Conservation (phyloP, 2,329 filamentous ascomycete species). For the Zopfia rhizophila region DNA sequence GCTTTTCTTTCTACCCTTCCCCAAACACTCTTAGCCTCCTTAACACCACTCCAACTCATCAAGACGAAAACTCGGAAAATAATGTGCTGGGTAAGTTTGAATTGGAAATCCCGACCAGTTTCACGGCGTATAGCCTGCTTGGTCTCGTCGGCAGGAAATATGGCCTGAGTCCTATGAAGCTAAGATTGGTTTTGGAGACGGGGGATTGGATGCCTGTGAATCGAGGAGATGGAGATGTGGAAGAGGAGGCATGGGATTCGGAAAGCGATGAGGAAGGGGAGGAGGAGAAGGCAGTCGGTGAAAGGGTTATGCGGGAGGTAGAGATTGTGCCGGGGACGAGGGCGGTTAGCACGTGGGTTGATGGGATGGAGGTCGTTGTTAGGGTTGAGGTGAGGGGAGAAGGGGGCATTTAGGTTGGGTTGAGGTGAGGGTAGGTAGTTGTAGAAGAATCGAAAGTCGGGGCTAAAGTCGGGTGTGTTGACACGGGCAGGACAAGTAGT, state of each 20-base stretch:
- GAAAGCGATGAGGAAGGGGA: constrained; percentile 53
- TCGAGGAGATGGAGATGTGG: constrained; percentile 67
- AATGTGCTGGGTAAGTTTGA: constrained; percentile 24
- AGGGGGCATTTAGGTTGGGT: too few species aligned
- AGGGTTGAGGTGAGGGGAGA: constrained; percentile 69
- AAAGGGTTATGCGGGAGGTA: constrained; percentile 81
- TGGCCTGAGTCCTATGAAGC: constrained; percentile 67
- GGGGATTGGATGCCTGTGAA: constrained; percentile 85
- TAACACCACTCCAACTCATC: too few species aligned
- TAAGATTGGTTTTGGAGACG: constrained; percentile 85
- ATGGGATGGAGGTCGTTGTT: constrained; percentile 75
- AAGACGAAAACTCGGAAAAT: constrained; percentile 13
- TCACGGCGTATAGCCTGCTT: constrained; percentile 84
- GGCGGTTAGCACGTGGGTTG: constrained; percentile 84
- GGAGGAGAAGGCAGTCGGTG: constrained; percentile 53
- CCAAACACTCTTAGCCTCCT: too few species aligned
- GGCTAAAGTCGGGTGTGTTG: too few species aligned
- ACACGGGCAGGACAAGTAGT: too few species aligned
- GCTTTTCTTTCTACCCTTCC: constrained; percentile 68
- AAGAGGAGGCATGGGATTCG: constrained; percentile 61
- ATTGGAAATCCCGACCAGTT: constrained; percentile 74
- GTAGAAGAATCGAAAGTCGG: too few species aligned
- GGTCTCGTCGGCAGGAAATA: constrained; percentile 81
- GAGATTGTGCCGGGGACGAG: constrained; percentile 83
- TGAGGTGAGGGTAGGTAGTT: too few species aligned